Evolutionary conservation across 106 monocot species (phyloP), one percentile per base, ranked within the genome.

Genomic region (Dactylorhiza incarnata): DNA sequence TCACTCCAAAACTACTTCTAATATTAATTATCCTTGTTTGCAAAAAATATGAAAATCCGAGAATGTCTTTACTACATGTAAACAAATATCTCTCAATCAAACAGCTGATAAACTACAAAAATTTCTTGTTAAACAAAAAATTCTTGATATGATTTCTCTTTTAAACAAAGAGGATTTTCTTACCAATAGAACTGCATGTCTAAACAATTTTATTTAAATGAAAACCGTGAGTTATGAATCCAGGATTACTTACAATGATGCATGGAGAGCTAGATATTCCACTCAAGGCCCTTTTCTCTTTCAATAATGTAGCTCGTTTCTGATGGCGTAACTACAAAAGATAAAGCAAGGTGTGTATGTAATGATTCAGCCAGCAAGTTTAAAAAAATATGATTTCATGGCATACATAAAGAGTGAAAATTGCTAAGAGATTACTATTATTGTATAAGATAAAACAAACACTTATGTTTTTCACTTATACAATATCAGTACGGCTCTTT

Each of bases 271-370:
- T 89, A 17, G 82, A 83, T 37, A 83, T 62, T 50, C 89, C 89
- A 75, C 69, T 75, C 45, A 85, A 77, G 17, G 84, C 80, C 59
- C 88, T 90, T 74, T 87, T 96, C 72, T 89, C 89, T 80, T 96
- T 96, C 53, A 96, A 81, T 72, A 91, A 63, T 56, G 85, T 80
- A 75, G 89, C 83, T 17, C 93, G 78, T 70, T 96, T 96, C 79
- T 96, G 89, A 45, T 91, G 85, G 29, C 93, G 84, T 5, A 86
- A 77, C 95, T 96, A 81, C 29, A 84, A 78, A 78, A 80, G 17
- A 23, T 45, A 25, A 14, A 14, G 23, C 15, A 69, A 56, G 8
- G 17, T 54, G 8, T 54, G 23, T 54, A 52, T 46, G 25, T 48
- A 61, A 46, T 48, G 19, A 7, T 49, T 52, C n/a, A 29, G 53